Conservation (phyloP, 2,329 filamentous ascomycete genomes). For the Trichoderma hamatum region DNA sequence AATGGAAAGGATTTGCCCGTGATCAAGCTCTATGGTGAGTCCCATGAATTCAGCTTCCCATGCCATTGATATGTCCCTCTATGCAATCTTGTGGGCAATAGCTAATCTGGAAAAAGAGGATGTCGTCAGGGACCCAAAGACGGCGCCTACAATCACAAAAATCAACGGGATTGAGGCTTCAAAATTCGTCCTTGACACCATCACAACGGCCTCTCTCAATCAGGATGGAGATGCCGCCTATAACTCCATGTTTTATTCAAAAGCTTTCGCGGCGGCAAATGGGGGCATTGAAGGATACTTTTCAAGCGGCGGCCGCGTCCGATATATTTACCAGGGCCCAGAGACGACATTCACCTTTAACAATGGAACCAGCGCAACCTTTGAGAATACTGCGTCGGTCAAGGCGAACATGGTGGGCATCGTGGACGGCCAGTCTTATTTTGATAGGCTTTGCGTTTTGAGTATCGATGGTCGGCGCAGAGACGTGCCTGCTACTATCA, state of each 20-base stretch:
- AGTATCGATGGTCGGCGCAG: background rate
- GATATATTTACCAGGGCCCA: constrained; percentile 37
- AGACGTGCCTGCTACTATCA: background rate
- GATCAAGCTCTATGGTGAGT: constrained; percentile 32
- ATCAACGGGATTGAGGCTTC: constrained; percentile 36
- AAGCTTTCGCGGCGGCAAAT: constrained; percentile 30
- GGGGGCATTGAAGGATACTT: constrained; percentile 37
- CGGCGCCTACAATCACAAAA: constrained; percentile 32
- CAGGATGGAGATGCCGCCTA: constrained; percentile 40
- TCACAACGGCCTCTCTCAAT: constrained; percentile 30
- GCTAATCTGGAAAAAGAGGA: constrained; percentile 25
- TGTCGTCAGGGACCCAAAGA: constrained; percentile 30
- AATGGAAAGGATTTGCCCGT: constrained; percentile 34
- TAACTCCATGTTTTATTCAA: constrained; percentile 44
- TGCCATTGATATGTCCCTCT: background rate
- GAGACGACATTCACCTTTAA: constrained; percentile 43
- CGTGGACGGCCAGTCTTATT: constrained; percentile 40
- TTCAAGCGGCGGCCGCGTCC: constrained; percentile 36
- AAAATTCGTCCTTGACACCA: constrained; percentile 32
- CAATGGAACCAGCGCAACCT: constrained; percentile 40
- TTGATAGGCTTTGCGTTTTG: constrained; percentile 40
- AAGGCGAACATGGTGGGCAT: constrained; percentile 37
- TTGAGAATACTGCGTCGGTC: constrained; percentile 40
- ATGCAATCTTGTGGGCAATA: background rate
- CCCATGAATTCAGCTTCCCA: background rate